Conservation (phyloP, 73 alveolate species). For the Paramecium primaurelia region DNA sequence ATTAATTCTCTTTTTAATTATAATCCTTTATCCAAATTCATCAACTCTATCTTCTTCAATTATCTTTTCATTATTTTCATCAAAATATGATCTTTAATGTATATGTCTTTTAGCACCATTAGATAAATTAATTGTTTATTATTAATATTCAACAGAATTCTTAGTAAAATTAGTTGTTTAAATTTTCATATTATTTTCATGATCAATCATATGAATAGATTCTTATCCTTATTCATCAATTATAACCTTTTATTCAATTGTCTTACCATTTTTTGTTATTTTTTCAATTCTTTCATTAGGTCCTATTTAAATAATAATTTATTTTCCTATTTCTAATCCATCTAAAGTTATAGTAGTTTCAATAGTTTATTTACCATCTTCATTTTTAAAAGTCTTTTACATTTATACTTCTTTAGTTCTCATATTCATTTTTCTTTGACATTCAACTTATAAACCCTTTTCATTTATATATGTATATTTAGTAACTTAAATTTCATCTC, state of each 20-base stretch:
- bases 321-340: not conserved
- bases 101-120: conserved; percentile 44
- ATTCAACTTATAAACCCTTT: not conserved
- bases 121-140: not conserved
- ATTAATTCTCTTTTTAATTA: conserved; percentile 7
- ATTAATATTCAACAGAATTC: conserved; percentile 20
- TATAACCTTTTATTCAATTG: not conserved
- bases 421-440: not conserved
- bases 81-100: not conserved
- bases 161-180: conserved; percentile 13
- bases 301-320: not conserved
- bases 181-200: not conserved
- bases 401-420: conserved; percentile 18
- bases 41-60: conserved; percentile 30
- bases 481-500: conserved; percentile 23
- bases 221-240: conserved; percentile 29
- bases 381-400: not conserved
- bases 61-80: conserved; percentile 19
- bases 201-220: not conserved
- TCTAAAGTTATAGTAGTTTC: not conserved
- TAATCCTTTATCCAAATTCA: conserved; percentile 23
- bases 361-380: conserved; percentile 33
- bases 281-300: conserved; percentile 33
- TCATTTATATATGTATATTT: conserved; percentile 32
- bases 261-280: not conserved